These are phyloP conservation scores for Candida ponderosae DNA, from an alignment of 805 yeast species.

Conservation along the genomic window DNA sequence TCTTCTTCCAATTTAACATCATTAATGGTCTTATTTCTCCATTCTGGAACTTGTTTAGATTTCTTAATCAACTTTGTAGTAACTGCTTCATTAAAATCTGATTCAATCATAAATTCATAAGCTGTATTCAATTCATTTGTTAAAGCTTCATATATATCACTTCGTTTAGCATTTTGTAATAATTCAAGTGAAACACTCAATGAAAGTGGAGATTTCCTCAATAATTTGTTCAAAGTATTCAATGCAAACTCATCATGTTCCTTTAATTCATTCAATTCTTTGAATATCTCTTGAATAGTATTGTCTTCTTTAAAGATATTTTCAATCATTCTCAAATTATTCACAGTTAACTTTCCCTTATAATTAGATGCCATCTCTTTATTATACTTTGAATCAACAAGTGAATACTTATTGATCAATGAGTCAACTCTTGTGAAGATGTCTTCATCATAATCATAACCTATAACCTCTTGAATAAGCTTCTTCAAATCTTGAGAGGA, in stretches of 20 bases:
- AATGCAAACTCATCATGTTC: conserved; percentile 63
- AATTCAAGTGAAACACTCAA: conserved; percentile 65
- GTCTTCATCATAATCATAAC: conserved; percentile 17
- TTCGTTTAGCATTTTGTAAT: conserved; percentile 49
- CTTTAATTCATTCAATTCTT: conserved; percentile 27
- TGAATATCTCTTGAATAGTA: conserved; percentile 40
- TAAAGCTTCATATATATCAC: conserved; percentile 58
- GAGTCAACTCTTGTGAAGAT: conserved; percentile 22
- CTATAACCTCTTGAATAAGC: conserved; percentile 58
- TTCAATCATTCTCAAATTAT: conserved; percentile 60
- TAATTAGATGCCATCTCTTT: conserved; percentile 58
- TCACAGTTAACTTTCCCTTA: conserved; percentile 47
- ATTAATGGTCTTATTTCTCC: conserved; percentile 36
- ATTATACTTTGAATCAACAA: conserved; percentile 74
- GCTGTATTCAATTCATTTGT: conserved; percentile 72
- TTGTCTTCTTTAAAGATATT: conserved; percentile 46
- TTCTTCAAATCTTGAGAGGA: conserved; percentile 55
- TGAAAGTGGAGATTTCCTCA: conserved; percentile 70
- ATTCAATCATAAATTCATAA: conserved; percentile 57
- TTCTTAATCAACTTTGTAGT: conserved; percentile 57
- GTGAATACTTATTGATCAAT: conserved; percentile 3
- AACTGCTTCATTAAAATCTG: conserved; percentile 66
- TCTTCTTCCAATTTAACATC: conserved; percentile 26
- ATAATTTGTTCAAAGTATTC: conserved; percentile 45
- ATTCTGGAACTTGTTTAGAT: conserved; percentile 41